A percentile compares a stretch with the other conserved stretches of the same genome.
phyloP scores from a whole-genome alignment of 2,329 filamentous ascomycete species.

The Magnaporthiopsis rhizophila region DNA sequence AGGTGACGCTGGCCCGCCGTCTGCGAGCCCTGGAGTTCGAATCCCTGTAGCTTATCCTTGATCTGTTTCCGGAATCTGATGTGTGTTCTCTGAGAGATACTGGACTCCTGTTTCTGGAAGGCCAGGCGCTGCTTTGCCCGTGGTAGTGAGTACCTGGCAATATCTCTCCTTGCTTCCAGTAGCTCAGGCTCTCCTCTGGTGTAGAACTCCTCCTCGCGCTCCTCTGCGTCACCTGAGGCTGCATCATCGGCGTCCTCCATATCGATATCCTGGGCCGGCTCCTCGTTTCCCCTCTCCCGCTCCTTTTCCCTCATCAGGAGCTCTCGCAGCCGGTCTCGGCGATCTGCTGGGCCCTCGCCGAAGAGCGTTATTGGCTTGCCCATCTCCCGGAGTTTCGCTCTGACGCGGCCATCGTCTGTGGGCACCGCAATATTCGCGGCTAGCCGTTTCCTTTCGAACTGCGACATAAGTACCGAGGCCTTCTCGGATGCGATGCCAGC shows the following conservation, averaged over 20 bases:
- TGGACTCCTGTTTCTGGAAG: slow-evolving; percentile 72
- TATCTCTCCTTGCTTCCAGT: slow-evolving; percentile 65
- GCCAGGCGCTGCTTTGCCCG: slow-evolving; percentile 69
- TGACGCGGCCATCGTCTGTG: slow-evolving; percentile 85
- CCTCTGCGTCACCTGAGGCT: slow-evolving; percentile 53
- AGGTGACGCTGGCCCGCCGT: slow-evolving; percentile 85
- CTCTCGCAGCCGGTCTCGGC: slow-evolving; percentile 78
- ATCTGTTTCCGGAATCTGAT: slow-evolving; percentile 86
- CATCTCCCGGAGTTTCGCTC: slow-evolving; percentile 70
- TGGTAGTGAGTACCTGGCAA: slow-evolving; percentile 78
- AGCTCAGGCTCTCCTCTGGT: slow-evolving; percentile 71
- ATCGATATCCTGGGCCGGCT: slow-evolving; percentile 49
- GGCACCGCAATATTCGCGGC: slow-evolving; percentile 83
- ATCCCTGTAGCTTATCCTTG: slow-evolving; percentile 72
- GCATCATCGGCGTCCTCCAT: slow-evolving; percentile 49
- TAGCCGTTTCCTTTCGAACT: slow-evolving; percentile 86
- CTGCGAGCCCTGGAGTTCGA: slow-evolving; percentile 90
- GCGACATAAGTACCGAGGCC: slow-evolving; percentile 74
- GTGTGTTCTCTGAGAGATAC: slow-evolving; percentile 79
- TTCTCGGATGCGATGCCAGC: slow-evolving; percentile 69
- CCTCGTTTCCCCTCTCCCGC: slow-evolving; percentile 45
- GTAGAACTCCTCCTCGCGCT: slow-evolving; percentile 91
- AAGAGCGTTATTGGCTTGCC: slow-evolving; percentile 95
- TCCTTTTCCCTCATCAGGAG: slow-evolving; percentile 51
- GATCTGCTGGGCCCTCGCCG: slow-evolving; percentile 77